These are phyloP conservation scores for Russula compacta DNA, from an alignment of 768 basidiomycete genomes.

Conservation along the genomic window DNA sequence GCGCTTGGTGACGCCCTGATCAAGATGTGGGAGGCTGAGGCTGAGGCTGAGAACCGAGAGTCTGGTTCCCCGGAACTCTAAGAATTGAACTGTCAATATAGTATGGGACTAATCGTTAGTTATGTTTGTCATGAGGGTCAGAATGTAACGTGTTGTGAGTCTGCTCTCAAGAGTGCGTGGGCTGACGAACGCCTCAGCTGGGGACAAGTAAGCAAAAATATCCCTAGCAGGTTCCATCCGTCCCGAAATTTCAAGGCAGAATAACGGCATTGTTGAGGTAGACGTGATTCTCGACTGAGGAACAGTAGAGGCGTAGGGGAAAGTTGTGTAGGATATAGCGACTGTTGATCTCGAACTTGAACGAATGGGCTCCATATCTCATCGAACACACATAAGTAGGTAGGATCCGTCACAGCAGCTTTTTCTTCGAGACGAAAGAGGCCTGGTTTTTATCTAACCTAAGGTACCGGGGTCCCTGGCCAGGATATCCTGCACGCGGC, in stretches of 20 bases:
- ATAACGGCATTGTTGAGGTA: background rate
- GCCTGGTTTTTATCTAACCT: background rate
- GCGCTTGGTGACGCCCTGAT: slow-evolving; percentile 37
- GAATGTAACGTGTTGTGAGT: background rate
- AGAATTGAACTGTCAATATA: background rate
- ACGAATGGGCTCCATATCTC: background rate
- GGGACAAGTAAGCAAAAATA: background rate
- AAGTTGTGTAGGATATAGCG: background rate
- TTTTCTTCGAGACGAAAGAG: background rate
- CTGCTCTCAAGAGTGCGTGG: background rate
- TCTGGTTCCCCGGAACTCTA: slow-evolving; percentile 7
- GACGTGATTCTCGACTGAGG: background rate
- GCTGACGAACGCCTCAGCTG: background rate
- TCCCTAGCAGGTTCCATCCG: background rate
- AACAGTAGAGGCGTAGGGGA: background rate
- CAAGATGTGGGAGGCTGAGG: slow-evolving; percentile 21
- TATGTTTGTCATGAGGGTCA: background rate
- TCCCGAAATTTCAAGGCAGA: background rate
- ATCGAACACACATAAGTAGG: background rate
- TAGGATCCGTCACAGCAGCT: background rate
- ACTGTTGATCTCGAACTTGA: background rate
- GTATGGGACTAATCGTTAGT: background rate
- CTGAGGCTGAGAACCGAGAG: background rate
- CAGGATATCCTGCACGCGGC: slow-evolving; percentile 74
- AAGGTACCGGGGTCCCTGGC: slow-evolving; percentile 27